These are phyloP conservation scores for Eimeria praecox DNA, from an alignment of 169 alveolate species.

Conservation along the genomic window DNA sequence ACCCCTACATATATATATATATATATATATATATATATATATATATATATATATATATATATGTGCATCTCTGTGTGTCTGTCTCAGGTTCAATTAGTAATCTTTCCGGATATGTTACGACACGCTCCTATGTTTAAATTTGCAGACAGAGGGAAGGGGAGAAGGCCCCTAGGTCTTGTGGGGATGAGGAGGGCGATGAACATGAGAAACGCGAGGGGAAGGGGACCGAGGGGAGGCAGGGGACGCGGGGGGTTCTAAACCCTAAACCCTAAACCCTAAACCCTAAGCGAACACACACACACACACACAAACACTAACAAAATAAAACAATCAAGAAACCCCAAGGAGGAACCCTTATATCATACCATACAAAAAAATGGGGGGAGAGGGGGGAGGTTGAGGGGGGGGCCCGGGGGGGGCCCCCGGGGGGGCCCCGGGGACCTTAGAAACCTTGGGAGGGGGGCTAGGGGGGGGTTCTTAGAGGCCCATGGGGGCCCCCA, in stretches of 20 bases:
- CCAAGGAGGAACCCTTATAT: too few relatives aligned
- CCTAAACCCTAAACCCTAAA: not conserved
- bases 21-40: not conserved
- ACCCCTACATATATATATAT: not conserved
- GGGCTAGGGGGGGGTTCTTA: not conserved
- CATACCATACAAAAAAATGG: too few relatives aligned
- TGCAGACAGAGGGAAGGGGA: slow-evolving; percentile 86
- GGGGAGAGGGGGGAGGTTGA: too few relatives aligned
- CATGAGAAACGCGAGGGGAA: slow-evolving; percentile 84
- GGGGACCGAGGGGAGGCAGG: slow-evolving; percentile 66
- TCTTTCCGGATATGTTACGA: slow-evolving; percentile 99
- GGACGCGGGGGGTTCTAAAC: slow-evolving; percentile 74
- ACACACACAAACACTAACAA: too few relatives aligned
- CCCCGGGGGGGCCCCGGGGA: not conserved
- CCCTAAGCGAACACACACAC: too few relatives aligned
- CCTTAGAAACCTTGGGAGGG: not conserved
- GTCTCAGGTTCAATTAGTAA: slow-evolving; percentile 95
- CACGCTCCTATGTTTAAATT: slow-evolving; percentile 99
- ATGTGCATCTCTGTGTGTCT: not conserved
- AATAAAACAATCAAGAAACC: too few relatives aligned
- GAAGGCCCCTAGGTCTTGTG: slow-evolving; percentile 88
- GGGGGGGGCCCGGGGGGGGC: not conserved
- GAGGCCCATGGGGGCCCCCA: not conserved
- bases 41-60: not conserved
- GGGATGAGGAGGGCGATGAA: slow-evolving; percentile 89